A percentile compares a stretch with the other conserved stretches of the same genome.
These are phyloP conservation scores for Entonaema liquescens DNA, from an alignment of 495 filamentous ascomycete species.

Conservation along the genomic window DNA sequence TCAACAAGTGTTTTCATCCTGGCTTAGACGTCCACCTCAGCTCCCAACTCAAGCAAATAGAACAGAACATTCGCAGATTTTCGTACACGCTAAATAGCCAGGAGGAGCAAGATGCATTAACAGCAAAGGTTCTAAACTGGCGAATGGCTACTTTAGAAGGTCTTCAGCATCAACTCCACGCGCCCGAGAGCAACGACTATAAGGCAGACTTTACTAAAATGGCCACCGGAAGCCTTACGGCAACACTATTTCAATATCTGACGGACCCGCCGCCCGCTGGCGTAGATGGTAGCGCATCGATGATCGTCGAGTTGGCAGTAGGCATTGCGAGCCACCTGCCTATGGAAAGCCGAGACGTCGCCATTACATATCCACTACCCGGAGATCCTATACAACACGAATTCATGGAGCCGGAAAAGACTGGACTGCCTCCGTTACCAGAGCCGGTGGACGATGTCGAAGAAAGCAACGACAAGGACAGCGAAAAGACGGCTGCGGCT, in stretches of 20 bases:
- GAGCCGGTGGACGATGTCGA: conserved; percentile 61
- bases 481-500: conserved; percentile 53
- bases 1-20: conserved; percentile 92
- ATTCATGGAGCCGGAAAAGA: conserved; percentile 85
- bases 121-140: conserved; percentile 90
- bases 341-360: conserved; percentile 89
- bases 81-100: conserved; percentile 73
- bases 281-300: conserved; percentile 79
- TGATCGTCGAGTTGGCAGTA: conserved; percentile 93
- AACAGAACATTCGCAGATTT: conserved; percentile 84
- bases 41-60: conserved; percentile 81
- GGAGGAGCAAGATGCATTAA: conserved; percentile 89
- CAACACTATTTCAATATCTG: conserved; percentile 72
- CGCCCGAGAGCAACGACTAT: conserved; percentile 68
- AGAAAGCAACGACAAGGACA: conserved; percentile 52
- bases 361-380: conserved; percentile 83
- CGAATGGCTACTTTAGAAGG: conserved; percentile 92
- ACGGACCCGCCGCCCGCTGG: conserved; percentile 78
- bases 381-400: conserved; percentile 69
- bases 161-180: conserved; percentile 74
- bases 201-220: conserved; percentile 71
- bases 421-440: conserved; percentile 72
- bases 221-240: conserved; percentile 75
- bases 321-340: conserved; percentile 87
- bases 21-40: conserved; percentile 79